phyloP scores from a whole-genome alignment of 257 asterid species.

The Nicotiana otophora region DNA sequence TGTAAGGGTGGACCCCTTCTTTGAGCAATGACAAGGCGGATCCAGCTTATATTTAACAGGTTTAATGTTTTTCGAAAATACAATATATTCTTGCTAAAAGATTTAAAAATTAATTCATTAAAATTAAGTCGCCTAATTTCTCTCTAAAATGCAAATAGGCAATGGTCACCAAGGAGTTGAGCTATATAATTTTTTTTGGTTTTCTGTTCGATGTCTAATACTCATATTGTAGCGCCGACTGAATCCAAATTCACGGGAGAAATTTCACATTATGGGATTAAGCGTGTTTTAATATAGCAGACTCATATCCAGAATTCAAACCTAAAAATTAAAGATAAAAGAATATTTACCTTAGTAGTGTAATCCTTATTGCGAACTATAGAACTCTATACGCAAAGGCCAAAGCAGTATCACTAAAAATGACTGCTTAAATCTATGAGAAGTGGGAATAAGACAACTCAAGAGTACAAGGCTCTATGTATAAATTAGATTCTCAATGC shows the following conservation, averaged over 20 bases:
- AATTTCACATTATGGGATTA: too few relatives aligned
- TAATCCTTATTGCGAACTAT: not conserved
- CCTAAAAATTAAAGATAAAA: too few relatives aligned
- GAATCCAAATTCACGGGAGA: too few relatives aligned
- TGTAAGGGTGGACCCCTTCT: not conserved
- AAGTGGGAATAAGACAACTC: slow-evolving; percentile 4
- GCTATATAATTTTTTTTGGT: not conserved
- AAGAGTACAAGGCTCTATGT: not conserved
- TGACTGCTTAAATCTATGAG: not conserved
- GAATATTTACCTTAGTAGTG: too few relatives aligned
- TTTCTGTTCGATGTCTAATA: too few relatives aligned
- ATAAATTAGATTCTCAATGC: not conserved
- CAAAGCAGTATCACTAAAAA: not conserved
- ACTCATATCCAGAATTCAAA: too few relatives aligned
- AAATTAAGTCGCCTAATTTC: not conserved
- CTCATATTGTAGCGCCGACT: too few relatives aligned
- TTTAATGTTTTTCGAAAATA: too few relatives aligned
- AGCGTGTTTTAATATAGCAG: too few relatives aligned
- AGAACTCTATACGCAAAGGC: not conserved
- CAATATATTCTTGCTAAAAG: too few relatives aligned
- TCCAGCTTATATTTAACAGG: too few relatives aligned
- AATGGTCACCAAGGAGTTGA: not conserved
- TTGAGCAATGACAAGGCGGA: not conserved
- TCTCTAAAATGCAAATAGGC: not conserved
- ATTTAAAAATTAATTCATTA: too few relatives aligned